Conservation (phyloP, 345 rosid species). For the Mangifera indica region DNA sequence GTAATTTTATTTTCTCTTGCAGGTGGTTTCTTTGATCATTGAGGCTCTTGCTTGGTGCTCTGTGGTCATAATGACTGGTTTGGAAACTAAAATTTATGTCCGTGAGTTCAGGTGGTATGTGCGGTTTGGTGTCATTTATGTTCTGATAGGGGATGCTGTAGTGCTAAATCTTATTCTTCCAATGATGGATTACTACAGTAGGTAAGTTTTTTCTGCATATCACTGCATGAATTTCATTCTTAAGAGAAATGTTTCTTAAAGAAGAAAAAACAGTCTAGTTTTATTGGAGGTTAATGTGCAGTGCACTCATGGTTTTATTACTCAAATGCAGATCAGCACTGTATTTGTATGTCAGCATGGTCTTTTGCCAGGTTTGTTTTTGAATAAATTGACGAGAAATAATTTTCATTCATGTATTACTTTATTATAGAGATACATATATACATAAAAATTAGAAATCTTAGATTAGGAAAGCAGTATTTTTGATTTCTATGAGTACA, state of each 20-base stretch:
- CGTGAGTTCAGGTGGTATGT: constrained; percentile 82
- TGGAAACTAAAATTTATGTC: constrained; percentile 69
- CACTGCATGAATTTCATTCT: not conserved
- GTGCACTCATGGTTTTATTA: constrained; percentile 25
- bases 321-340: constrained; percentile 51
- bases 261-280: too few relatives aligned
- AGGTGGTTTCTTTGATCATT: constrained; percentile 61
- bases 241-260: not conserved
- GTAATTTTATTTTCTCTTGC: constrained; percentile 25
- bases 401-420: too few relatives aligned
- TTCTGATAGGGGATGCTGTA: constrained; percentile 82
- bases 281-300: not conserved
- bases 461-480: too few relatives aligned
- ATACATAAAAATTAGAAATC: too few relatives aligned
- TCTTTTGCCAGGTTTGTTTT: constrained; percentile 69
- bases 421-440: too few relatives aligned
- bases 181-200: constrained; percentile 44
- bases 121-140: constrained; percentile 75
- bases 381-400: too few relatives aligned
- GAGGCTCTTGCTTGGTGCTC: constrained; percentile 85
- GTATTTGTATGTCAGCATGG: constrained; percentile 56
- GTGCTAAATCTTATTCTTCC: constrained; percentile 68
- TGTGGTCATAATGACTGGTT: constrained; percentile 58
- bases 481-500: too few relatives aligned
- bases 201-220: constrained; percentile 39